These are phyloP conservation scores for Viola odorata DNA, from an alignment of 345 rosid species.

Conservation along the genomic window DNA sequence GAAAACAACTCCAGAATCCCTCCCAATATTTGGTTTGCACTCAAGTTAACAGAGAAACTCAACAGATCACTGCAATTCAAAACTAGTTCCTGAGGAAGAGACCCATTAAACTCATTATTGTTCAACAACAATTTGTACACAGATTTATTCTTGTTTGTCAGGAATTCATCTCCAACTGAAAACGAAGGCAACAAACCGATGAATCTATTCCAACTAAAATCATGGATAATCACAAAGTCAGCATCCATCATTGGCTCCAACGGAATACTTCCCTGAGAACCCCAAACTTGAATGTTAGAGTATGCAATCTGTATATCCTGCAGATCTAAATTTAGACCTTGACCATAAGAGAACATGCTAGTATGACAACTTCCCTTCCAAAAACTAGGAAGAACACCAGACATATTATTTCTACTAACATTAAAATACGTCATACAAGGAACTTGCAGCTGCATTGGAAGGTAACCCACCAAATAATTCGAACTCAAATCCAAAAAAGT, in stretches of 20 bases:
- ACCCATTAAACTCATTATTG: conserved; percentile 41
- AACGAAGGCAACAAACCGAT: conserved; percentile 43
- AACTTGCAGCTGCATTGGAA: conserved; percentile 41
- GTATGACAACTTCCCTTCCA: conserved; percentile 26
- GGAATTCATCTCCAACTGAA: conserved; percentile 30
- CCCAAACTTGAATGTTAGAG: conserved; percentile 29
- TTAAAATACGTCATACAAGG: conserved; percentile 56
- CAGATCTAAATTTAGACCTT: conserved; percentile 12
- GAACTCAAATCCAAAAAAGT: conserved; percentile 60
- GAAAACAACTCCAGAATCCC: conserved; percentile 24
- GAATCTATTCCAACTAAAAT: conserved; percentile 55
- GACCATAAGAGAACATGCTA: conserved; percentile 16
- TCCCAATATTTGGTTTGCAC: conserved; percentile 39
- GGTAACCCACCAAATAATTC: conserved; percentile 40
- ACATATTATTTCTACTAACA: conserved; percentile 44
- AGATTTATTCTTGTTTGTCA: conserved; percentile 17
- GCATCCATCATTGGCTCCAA: conserved; percentile 1
- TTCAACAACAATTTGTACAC: conserved; percentile 45
- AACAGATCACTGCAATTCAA: conserved; percentile 31
- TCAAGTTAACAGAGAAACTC: conserved; percentile 47
- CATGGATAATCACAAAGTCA: conserved; percentile 32
- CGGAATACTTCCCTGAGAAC: conserved; percentile 8
- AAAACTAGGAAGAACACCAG: conserved; percentile 42
- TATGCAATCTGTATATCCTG: conserved; percentile 33
- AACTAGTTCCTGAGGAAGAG: conserved; percentile 31